Evolutionary conservation across 106 monocot species (phyloP).

Genomic region (Dactylorhiza incarnata): DNA sequence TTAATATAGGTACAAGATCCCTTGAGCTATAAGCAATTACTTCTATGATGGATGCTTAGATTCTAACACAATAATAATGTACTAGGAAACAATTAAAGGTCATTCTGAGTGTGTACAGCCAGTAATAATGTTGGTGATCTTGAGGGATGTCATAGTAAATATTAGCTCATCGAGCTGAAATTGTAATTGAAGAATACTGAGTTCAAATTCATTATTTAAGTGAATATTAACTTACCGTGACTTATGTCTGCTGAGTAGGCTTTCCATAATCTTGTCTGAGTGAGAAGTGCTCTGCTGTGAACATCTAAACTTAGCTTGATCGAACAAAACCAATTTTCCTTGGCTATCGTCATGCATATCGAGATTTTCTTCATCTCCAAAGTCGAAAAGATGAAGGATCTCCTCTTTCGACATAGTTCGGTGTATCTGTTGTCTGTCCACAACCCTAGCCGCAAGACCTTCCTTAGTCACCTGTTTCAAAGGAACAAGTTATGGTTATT

Average conservation of each 20-base stretch:
- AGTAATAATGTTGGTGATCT: too few relatives aligned
- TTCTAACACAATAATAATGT: too few relatives aligned
- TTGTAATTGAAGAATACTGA: not conserved
- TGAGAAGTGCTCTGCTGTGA: not conserved
- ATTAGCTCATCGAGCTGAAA: not conserved
- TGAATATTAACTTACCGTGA: conserved; percentile 34
- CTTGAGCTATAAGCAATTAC: too few relatives aligned
- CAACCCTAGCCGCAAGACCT: conserved; percentile 95
- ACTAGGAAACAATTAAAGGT: too few relatives aligned
- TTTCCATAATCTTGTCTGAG: conserved; percentile 75
- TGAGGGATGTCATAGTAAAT: too few relatives aligned
- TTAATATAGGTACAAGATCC: too few relatives aligned
- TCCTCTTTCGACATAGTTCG: conserved; percentile 99
- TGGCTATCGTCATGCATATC: conserved; percentile 29
- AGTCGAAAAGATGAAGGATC: conserved; percentile 86
- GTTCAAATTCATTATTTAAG: not conserved
- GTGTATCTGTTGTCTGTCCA: conserved; percentile 85
- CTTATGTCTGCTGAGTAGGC: conserved; percentile 48
- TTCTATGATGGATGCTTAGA: too few relatives aligned
- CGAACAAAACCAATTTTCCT: conserved; percentile 11
- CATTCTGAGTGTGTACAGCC: too few relatives aligned
- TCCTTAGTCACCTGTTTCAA: conserved; percentile 85
- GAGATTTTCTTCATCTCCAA: conserved; percentile 74
- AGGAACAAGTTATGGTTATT: not conserved
- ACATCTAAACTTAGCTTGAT: conserved; percentile 14